phyloP scores from a whole-genome alignment of 495 filamentous ascomycete species.

The Chaetomium fimeti region DNA sequence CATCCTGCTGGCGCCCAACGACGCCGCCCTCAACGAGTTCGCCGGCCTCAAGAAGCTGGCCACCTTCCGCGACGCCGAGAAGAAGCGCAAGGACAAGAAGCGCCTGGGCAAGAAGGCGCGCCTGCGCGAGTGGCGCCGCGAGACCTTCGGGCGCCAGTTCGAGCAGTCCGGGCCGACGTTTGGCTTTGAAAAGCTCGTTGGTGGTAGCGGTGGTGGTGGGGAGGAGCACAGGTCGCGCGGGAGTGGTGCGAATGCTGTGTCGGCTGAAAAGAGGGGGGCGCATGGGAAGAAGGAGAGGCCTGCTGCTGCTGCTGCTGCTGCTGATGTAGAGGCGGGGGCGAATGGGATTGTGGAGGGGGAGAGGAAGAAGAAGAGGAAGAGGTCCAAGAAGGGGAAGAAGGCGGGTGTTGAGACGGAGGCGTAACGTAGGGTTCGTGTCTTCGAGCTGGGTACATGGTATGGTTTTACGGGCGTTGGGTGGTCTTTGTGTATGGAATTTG shows the following conservation, averaged over 20 bases:
- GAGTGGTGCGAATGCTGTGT: conserved; percentile 27
- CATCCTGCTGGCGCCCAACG: conserved; percentile 81
- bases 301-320: background rate
- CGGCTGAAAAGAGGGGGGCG: background rate
- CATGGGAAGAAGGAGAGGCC: conserved; percentile 18
- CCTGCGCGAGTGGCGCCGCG: conserved; percentile 84
- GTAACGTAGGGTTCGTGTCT: background rate
- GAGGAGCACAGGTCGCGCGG: conserved; percentile 6
- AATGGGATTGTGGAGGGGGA: conserved; percentile 35
- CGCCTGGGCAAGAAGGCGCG: conserved; percentile 86
- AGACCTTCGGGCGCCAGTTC: conserved; percentile 75
- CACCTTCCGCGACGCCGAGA: conserved; percentile 78
- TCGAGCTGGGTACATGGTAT: conserved; percentile 10
- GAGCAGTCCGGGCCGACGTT: conserved; percentile 50
- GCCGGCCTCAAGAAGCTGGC: conserved; percentile 94
- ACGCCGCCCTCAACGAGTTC: conserved; percentile 83
- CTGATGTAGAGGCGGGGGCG: conserved; percentile 11
- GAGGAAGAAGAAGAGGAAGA: conserved; percentile 54
- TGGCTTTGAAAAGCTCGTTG: conserved; percentile 40
- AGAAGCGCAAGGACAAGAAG: conserved; percentile 86
- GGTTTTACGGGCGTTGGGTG: conserved; percentile 20
- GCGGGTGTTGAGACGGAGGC: conserved; percentile 27
- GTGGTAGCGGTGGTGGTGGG: conserved; percentile 14
- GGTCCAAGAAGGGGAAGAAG: conserved; percentile 41
- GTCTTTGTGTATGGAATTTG: background rate